phyloP scores from a whole-genome alignment of 805 yeast species.

The Sugiyamaella lignohabitans region DNA sequence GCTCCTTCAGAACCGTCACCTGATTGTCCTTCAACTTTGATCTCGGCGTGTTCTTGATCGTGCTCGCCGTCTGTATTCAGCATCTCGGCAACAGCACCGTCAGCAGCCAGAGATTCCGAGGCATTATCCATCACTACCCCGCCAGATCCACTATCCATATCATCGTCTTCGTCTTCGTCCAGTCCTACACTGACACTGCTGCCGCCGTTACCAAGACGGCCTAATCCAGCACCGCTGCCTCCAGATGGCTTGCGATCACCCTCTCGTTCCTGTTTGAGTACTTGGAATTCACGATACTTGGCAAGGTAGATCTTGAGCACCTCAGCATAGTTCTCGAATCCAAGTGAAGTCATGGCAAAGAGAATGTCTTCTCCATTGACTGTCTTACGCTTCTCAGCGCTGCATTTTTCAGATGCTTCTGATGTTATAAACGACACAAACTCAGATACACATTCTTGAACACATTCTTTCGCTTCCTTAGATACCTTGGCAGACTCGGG shows the following conservation, averaged over 20 bases:
- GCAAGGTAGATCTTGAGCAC: constrained; percentile 62
- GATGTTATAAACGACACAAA: constrained; percentile 63
- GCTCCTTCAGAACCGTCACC: constrained; percentile 2
- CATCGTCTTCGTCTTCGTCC: constrained; percentile 13
- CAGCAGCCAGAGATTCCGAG: neutral
- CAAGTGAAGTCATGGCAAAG: constrained; percentile 56
- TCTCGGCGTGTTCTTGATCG: neutral
- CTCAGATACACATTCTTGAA: constrained; percentile 66
- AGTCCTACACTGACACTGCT: constrained; percentile 3
- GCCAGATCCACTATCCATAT: constrained; percentile 7
- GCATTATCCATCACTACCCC: neutral
- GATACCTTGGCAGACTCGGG: constrained; percentile 71
- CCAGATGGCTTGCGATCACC: neutral
- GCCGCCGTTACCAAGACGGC: neutral
- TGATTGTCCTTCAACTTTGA: too few relatives aligned
- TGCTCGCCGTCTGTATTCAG: constrained; percentile 2
- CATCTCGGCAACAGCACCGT: too few relatives aligned
- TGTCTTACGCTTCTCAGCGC: constrained; percentile 60
- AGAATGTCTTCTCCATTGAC: constrained; percentile 65
- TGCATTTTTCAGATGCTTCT: constrained; percentile 57
- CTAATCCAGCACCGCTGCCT: neutral
- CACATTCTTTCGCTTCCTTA: constrained; percentile 72
- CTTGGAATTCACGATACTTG: constrained; percentile 47
- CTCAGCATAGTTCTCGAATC: constrained; percentile 66
- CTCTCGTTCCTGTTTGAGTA: constrained; percentile 18